These are phyloP conservation scores for Castanopsis chinensis DNA, from an alignment of 306 rosid genomes.

Conservation along the genomic window DNA sequence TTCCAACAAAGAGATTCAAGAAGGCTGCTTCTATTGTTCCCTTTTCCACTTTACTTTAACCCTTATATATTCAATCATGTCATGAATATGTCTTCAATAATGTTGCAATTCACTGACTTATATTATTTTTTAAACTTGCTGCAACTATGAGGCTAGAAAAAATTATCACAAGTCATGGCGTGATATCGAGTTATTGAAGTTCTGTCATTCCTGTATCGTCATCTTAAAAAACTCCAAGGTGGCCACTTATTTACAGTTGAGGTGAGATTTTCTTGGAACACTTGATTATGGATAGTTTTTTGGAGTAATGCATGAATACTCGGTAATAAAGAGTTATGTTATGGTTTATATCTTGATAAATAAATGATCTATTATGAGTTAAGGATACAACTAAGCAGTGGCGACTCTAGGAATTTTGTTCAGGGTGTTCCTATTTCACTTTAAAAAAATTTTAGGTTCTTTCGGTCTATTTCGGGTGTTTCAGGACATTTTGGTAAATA, in stretches of 20 bases:
- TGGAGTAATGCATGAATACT: background rate
- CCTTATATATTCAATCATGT: slow-evolving; percentile 5
- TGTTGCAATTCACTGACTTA: background rate
- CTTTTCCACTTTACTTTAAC: background rate
- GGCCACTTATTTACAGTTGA: background rate
- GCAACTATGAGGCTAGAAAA: background rate
- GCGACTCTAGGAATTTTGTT: no score
- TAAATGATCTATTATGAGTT: no score
- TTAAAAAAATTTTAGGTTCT: no score
- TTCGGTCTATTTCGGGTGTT: no score
- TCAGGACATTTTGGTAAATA: no score
- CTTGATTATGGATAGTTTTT: background rate
- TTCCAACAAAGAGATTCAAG: background rate
- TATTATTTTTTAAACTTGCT: background rate
- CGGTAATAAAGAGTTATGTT: background rate
- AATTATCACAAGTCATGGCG: background rate
- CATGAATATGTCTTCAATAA: slow-evolving; percentile 20
- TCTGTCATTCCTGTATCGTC: slow-evolving; percentile 16
- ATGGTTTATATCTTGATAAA: background rate
- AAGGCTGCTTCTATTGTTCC: background rate
- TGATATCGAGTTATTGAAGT: background rate
- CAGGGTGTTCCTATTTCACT: no score
- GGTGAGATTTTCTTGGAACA: background rate
- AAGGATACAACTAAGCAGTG: no score
- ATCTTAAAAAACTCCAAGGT: background rate